Evolutionary conservation across 2,329 filamentous ascomycete genomes (phyloP), one percentile per base, ranked within the genome.

Genomic region (Stachybotrys echinatus): DNA sequence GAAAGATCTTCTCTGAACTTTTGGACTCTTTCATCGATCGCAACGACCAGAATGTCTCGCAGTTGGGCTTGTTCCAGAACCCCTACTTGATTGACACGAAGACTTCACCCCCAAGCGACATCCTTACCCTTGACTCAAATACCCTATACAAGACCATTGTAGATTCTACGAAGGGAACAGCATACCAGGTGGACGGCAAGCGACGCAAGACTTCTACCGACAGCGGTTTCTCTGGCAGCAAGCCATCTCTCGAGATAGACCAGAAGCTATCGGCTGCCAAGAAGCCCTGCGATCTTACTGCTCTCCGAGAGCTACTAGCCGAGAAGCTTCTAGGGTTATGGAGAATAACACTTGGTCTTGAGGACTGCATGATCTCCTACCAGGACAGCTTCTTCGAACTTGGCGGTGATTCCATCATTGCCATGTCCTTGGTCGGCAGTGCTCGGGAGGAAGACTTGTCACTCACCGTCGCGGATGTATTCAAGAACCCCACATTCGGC

Each of bases 381-480:
- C 47, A 48, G 4, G 47, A 50, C 22, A 58, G 49, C 39, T 58
- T 58, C 38, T 58, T 58, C 3, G 56, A 57, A 17, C 42, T 44
- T 0, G 56, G 56, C 0, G 56, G 56, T 39, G 56, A 58, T 19
- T 58, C 56, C 0, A 58, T 58, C 12, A 49, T 58, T n/a, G 56
- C 56, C 27, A 58, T 58, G 56, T 46, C 54, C 1, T 58, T 58
- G 54, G 56, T 52, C 0, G 48, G 56, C 19, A 50, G 48, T 12
- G 56, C 56, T 3, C 52, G 50, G 22, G 54, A 54, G 3, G 19
- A 48, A 2, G 45, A 55, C 10, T 14, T 58, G 5, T 34, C 52
- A 1, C 56, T 58, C 12, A 55, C 49, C 1, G 56, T 58, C 6
- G 54, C 56, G 1, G 56, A 58, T n/a, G 52, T 58, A 27, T 58